Evolutionary conservation across 345 rosid species (phyloP).

Genomic region (Moricandia arvensis): DNA sequence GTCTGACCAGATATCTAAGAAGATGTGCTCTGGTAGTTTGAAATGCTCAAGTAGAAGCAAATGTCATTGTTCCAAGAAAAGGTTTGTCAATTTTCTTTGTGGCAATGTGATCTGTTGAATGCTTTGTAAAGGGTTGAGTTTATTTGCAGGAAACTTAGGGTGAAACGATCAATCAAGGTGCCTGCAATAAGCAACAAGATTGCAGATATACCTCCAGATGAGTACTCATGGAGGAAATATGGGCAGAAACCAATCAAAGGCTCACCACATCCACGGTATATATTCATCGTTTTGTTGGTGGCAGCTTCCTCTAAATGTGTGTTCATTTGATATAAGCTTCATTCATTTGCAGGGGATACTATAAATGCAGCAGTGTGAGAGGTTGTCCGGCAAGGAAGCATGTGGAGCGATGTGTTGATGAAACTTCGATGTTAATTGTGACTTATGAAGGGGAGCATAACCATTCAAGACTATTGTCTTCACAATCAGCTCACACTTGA

Average conservation of each 20-base stretch:
- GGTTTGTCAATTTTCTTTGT: slow-evolving; percentile 40
- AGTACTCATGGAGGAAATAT: slow-evolving; percentile 82
- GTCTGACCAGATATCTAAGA: slow-evolving; percentile 49
- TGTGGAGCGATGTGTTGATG: slow-evolving; percentile 77
- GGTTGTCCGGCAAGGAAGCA: slow-evolving; percentile 90
- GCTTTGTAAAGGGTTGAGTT: slow-evolving; percentile 10
- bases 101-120: neutral
- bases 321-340: neutral
- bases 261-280: slow-evolving; percentile 79
- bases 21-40: slow-evolving; percentile 55
- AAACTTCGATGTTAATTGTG: slow-evolving; percentile 72
- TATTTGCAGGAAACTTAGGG: slow-evolving; percentile 55
- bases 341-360: slow-evolving; percentile 63
- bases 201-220: slow-evolving; percentile 86
- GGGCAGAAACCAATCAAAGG: slow-evolving; percentile 89
- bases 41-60: slow-evolving; percentile 58
- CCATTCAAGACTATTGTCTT: slow-evolving; percentile 54
- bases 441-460: slow-evolving; percentile 83
- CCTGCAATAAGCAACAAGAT: slow-evolving; percentile 86
- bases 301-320: neutral
- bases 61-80: slow-evolving; percentile 81
- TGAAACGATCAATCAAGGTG: slow-evolving; percentile 68
- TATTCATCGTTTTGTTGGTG: neutral
- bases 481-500: slow-evolving; percentile 60
- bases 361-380: slow-evolving; percentile 76